A percentile compares a stretch with the other conserved stretches of the same genome.
Conservation (phyloP, 805 yeast genomes). For the Ogataea philodendri region DNA sequence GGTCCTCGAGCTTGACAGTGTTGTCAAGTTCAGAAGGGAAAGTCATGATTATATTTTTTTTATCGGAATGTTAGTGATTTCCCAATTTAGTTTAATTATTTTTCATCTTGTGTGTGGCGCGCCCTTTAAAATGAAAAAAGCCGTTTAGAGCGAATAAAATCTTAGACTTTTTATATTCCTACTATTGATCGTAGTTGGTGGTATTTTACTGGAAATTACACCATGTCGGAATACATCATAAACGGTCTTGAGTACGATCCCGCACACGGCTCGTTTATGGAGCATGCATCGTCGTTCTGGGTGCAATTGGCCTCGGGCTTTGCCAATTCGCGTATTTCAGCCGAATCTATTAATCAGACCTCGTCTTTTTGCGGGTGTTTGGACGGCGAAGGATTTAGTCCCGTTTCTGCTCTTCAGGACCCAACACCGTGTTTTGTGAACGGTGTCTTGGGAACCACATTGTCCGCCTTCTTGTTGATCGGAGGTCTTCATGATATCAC, state of each 20-base stretch:
- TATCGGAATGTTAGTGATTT: too few relatives aligned
- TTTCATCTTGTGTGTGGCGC: neutral
- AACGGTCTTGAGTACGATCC: slow-evolving; percentile 8
- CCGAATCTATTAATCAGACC: neutral
- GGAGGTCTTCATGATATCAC: slow-evolving; percentile 38
- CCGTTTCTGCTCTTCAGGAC: slow-evolving; percentile 40
- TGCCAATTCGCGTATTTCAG: neutral
- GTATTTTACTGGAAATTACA: neutral
- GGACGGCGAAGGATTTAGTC: slow-evolving; percentile 45
- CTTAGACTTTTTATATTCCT: too few relatives aligned
- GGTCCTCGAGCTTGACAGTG: slow-evolving; percentile 1
- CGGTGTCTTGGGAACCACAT: slow-evolving; percentile 39
- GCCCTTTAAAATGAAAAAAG: slow-evolving; percentile 2
- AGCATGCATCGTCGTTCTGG: slow-evolving; percentile 1
- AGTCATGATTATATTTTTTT: slow-evolving; percentile 9
- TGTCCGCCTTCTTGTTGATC: slow-evolving; percentile 38
- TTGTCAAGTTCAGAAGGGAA: neutral
- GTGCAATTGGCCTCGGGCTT: neutral
- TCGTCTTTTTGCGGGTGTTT: slow-evolving; percentile 27
- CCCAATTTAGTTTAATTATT: slow-evolving; percentile 11
- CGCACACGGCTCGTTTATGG: neutral
- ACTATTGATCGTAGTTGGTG: too few relatives aligned
- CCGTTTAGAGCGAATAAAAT: slow-evolving; percentile 1
- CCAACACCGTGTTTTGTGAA: slow-evolving; percentile 51
- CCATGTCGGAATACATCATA: slow-evolving; percentile 8